A percentile compares a stretch with the other conserved stretches of the same genome.
Conservation (phyloP, 805 yeast genomes). For the Maudiozyma turicensis region DNA sequence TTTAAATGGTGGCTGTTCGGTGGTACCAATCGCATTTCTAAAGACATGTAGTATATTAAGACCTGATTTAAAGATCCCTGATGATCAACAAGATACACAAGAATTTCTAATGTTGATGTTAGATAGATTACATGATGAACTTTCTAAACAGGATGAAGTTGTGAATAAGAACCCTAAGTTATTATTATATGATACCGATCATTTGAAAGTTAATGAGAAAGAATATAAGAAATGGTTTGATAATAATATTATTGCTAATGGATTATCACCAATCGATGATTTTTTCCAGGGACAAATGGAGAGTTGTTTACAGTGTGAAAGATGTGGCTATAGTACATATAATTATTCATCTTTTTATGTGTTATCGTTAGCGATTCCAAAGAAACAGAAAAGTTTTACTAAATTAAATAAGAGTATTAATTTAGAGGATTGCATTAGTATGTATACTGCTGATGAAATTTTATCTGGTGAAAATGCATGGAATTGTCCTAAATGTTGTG, state of each 20-base stretch:
- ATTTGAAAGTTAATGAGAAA: conserved; percentile 26
- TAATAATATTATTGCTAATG: conserved; percentile 41
- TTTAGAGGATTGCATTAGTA: conserved; percentile 52
- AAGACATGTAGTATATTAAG: conserved; percentile 41
- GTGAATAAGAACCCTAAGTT: conserved; percentile 33
- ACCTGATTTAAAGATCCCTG: conserved; percentile 60
- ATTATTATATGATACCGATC: conserved; percentile 26
- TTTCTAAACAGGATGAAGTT: conserved; percentile 34
- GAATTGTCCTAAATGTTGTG: conserved; percentile 66
- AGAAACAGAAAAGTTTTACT: conserved; percentile 14
- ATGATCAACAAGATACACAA: conserved; percentile 75
- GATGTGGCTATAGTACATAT: conserved; percentile 52
- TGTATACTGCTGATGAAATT: conserved; percentile 55
- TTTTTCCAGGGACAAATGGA: conserved; percentile 68
- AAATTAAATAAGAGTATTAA: conserved; percentile 29
- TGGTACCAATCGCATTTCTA: conserved; percentile 58
- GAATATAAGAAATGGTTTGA: conserved; percentile 59
- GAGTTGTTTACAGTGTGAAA: conserved; percentile 49
- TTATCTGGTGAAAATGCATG: conserved; percentile 69
- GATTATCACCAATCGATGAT: conserved; percentile 56
- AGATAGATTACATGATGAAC: conserved; percentile 61
- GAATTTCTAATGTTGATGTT: conserved; percentile 60
- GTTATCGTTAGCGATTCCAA: conserved; percentile 54
- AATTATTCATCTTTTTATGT: conserved; percentile 56
- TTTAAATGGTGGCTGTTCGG: conserved; percentile 47